These are phyloP conservation scores for Phytophthora constricta DNA, from an alignment of 352 stramenopile genomes.

Conservation along the genomic window DNA sequence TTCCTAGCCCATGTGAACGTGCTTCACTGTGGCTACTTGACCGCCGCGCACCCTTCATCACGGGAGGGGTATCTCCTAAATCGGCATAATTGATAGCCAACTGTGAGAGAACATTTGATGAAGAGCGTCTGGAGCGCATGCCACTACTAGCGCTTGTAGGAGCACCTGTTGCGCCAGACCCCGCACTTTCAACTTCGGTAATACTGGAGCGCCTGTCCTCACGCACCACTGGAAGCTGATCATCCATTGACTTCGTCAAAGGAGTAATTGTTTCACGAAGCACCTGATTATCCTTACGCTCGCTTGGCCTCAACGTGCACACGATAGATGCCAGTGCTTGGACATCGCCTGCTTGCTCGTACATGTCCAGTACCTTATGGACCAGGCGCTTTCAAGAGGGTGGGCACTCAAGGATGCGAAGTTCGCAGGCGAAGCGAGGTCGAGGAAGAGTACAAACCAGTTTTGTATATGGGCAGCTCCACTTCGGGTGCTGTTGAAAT, in stretches of 20 bases:
- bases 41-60: conserved; percentile 56
- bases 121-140: conserved; percentile 32
- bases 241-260: conserved; percentile 33
- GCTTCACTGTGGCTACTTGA: conserved; percentile 75
- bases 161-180: conserved; percentile 4
- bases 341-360: conserved; percentile 80
- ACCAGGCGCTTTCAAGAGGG: conserved; percentile 80
- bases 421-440: conserved; percentile 46
- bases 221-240: conserved; percentile 42
- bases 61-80: conserved; percentile 44
- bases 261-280: conserved; percentile 19
- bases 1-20: conserved; percentile 25
- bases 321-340: conserved; percentile 82
- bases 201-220: conserved; percentile 34
- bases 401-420: conserved; percentile 76
- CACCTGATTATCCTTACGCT: conserved; percentile 29
- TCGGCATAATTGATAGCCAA: conserved; percentile 31
- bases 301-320: conserved; percentile 60
- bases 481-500: conserved; percentile 64
- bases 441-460: conserved; percentile 16
- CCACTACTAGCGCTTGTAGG: conserved; percentile 19
- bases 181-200: conserved; percentile 13
- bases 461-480: conserved; percentile 56
- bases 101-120: conserved; percentile 47
- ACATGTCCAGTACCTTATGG: conserved; percentile 79